A percentile compares a stretch with the other conserved stretches of the same genome.
phyloP scores from a whole-genome alignment of 257 asterid species.

The Lantana camara region DNA sequence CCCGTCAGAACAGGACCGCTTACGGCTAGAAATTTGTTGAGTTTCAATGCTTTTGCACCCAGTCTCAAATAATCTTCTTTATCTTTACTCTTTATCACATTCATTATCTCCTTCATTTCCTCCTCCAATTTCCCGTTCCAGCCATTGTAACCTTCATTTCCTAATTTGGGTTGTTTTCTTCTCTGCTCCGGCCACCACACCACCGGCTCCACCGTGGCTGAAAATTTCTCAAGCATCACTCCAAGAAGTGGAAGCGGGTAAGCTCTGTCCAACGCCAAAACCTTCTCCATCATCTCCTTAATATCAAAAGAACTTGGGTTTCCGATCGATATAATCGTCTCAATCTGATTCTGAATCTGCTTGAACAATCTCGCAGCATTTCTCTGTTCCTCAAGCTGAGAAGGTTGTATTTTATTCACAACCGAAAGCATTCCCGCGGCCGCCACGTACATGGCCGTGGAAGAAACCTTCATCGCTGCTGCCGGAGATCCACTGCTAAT shows the following conservation, averaged over 20 bases:
- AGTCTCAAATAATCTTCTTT: slow-evolving; percentile 48
- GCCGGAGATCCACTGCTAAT: slow-evolving; percentile 23
- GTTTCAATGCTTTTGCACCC: slow-evolving; percentile 50
- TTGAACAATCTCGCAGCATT: slow-evolving; percentile 57
- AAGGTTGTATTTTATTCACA: slow-evolving; percentile 59
- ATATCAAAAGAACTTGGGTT: slow-evolving; percentile 37
- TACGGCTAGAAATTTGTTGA: slow-evolving; percentile 49
- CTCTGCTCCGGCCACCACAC: slow-evolving; percentile 56
- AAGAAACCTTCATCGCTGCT: slow-evolving; percentile 34
- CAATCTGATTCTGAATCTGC: slow-evolving; percentile 48
- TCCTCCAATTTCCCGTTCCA: slow-evolving; percentile 52
- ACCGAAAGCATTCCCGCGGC: slow-evolving; percentile 46
- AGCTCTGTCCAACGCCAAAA: slow-evolving; percentile 59
- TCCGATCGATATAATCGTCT: slow-evolving; percentile 37
- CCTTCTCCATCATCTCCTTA: slow-evolving; percentile 41
- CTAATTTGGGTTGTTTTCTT: not conserved
- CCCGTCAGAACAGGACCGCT: slow-evolving; percentile 65
- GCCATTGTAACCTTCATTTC: slow-evolving; percentile 27
- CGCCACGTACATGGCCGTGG: slow-evolving; percentile 39
- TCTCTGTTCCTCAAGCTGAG: slow-evolving; percentile 71
- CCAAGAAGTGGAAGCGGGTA: slow-evolving; percentile 60
- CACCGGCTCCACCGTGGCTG: slow-evolving; percentile 39
- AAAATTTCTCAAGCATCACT: slow-evolving; percentile 45
- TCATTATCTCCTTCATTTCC: slow-evolving; percentile 48
- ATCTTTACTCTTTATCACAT: slow-evolving; percentile 42